A percentile compares a stretch with the other conserved stretches of the same genome.
Conservation (phyloP, 192 early-diverging fungal species). For the Podila epigama region DNA sequence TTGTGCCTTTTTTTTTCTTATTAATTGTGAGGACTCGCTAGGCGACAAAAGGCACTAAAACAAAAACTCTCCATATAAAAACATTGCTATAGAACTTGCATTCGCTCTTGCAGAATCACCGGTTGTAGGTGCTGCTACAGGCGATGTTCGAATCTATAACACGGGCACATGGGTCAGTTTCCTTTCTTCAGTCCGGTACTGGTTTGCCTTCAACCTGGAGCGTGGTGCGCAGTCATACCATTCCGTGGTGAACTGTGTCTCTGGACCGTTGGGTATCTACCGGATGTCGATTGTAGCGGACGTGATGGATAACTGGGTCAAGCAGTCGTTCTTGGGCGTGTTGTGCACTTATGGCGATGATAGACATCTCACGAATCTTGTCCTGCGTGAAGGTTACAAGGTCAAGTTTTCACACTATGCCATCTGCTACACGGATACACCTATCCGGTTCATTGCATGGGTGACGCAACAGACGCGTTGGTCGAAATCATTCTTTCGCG, state of each 20-base stretch:
- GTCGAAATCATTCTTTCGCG: conserved; percentile 64
- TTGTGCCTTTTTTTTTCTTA: not conserved
- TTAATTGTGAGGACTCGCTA: too few relatives aligned
- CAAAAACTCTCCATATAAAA: too few relatives aligned
- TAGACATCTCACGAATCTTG: conserved; percentile 60
- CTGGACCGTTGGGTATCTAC: conserved; percentile 64
- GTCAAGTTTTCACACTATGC: conserved; percentile 59
- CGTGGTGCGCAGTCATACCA: conserved; percentile 60
- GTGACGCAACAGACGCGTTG: conserved; percentile 64
- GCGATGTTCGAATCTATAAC: conserved; percentile 57
- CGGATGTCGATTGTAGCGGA: conserved; percentile 38
- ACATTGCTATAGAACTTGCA: conserved; percentile 51
- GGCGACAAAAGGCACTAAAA: too few relatives aligned
- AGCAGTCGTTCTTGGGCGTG: conserved; percentile 56
- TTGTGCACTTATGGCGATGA: conserved; percentile 68
- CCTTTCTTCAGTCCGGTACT: conserved; percentile 62
- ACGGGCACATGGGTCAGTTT: conserved; percentile 55
- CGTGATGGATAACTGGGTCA: conserved; percentile 58
- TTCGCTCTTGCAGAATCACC: conserved; percentile 48
- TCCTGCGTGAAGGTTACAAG: conserved; percentile 44
- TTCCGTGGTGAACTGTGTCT: conserved; percentile 61
- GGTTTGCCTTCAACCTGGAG: conserved; percentile 68
- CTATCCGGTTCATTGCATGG: conserved; percentile 55
- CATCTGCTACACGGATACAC: conserved; percentile 61
- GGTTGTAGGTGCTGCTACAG: conserved; percentile 53